Percentiles rank a stretch among this genome's conserved stretches.
Conservation (phyloP, 495 filamentous ascomycete species). For the Aspergillus saccharolyticus region DNA sequence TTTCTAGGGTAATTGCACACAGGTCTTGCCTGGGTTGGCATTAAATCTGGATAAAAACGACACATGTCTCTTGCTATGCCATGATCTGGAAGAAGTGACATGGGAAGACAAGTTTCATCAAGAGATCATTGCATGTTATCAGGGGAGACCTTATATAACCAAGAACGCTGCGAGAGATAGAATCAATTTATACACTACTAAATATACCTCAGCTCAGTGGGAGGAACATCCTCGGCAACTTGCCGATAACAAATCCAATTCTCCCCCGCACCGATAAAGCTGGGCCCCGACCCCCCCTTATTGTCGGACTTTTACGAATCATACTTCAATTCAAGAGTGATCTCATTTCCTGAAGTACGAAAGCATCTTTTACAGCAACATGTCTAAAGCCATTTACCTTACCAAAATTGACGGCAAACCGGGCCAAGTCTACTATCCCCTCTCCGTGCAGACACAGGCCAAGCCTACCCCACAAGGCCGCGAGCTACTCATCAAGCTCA, state of each 20-base stretch:
- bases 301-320: background rate
- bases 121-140: too few species aligned
- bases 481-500: slow-evolving; percentile 65
- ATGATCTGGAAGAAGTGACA: too few species aligned
- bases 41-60: too few species aligned
- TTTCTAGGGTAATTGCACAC: too few species aligned
- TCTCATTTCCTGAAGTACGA: background rate
- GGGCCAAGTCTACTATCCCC: slow-evolving; percentile 74
- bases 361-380: slow-evolving; percentile 18
- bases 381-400: slow-evolving; percentile 51
- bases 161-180: too few species aligned
- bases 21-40: too few species aligned
- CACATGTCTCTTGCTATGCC: too few species aligned
- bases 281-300: background rate
- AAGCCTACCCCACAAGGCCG: slow-evolving; percentile 53
- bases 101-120: too few species aligned
- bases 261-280: background rate
- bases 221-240: background rate
- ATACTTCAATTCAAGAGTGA: background rate
- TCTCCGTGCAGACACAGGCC: slow-evolving; percentile 55
- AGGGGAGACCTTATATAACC: too few species aligned
- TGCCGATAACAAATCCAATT: background rate
- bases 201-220: background rate
- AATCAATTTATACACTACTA: background rate
- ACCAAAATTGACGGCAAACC: slow-evolving; percentile 51